phyloP scores from a whole-genome alignment of 1,139 yeast species.

The Zygosaccharomyces sapae region DNA sequence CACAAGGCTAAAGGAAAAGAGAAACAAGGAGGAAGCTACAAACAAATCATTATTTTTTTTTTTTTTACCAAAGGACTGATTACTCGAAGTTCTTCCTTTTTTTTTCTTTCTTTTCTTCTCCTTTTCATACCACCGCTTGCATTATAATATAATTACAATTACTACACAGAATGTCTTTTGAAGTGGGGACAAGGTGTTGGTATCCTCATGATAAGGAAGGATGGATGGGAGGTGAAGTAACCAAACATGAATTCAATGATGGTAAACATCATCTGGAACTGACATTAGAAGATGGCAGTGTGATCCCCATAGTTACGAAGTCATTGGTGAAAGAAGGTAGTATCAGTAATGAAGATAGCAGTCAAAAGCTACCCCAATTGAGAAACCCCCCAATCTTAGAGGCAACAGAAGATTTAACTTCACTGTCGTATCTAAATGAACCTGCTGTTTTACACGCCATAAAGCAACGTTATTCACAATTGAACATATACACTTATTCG shows the following conservation, averaged over 20 bases:
- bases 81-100: background rate
- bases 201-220: conserved; percentile 83
- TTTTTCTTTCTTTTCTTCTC: background rate
- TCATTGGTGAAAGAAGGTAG: conserved; percentile 36
- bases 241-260: conserved; percentile 48
- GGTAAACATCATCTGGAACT: conserved; percentile 57
- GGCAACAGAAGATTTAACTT: conserved; percentile 82
- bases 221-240: conserved; percentile 86
- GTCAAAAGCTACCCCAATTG: conserved; percentile 58
- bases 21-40: background rate
- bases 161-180: conserved; percentile 28
- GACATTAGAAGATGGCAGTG: conserved; percentile 57
- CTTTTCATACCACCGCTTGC: background rate
- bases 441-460: conserved; percentile 96
- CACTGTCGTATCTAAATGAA: conserved; percentile 87
- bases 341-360: conserved; percentile 8
- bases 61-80: background rate
- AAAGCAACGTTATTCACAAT: conserved; percentile 79
- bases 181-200: conserved; percentile 72
- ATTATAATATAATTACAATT: no score
- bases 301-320: conserved; percentile 53
- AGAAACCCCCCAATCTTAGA: conserved; percentile 90
- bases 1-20: background rate
- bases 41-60: background rate
- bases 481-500: conserved; percentile 89